Evolutionary conservation across 129 eudicot genomes (phyloP).

Genomic region (Lonicera japonica): DNA sequence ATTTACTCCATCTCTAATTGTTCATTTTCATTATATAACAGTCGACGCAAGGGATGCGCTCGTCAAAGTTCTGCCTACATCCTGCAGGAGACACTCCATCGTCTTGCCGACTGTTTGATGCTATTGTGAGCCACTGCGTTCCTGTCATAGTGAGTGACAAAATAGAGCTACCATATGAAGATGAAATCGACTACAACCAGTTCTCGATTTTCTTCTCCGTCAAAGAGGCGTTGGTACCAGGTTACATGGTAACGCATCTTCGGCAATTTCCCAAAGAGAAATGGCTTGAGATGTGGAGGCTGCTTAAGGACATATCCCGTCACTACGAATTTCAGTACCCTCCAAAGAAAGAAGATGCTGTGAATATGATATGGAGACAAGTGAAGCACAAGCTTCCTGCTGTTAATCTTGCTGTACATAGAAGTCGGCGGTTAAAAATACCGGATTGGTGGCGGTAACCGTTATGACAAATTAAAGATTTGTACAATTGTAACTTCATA

Average conservation of each 20-base stretch:
- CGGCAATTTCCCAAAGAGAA: conserved; percentile 55
- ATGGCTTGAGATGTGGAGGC: conserved; percentile 78
- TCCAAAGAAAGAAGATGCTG: conserved; percentile 81
- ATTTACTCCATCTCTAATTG: conserved; percentile 3
- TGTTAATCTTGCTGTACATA: conserved; percentile 69
- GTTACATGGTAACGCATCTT: conserved; percentile 66
- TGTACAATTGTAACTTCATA: conserved; percentile 19
- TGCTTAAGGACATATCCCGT: conserved; percentile 54
- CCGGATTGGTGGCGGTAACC: conserved; percentile 85
- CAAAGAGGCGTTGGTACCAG: conserved; percentile 59
- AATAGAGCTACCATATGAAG: conserved; percentile 88
- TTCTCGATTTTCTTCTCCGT: conserved; percentile 72
- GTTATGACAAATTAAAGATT: not conserved
- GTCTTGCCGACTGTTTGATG: conserved; percentile 95
- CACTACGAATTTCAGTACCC: conserved; percentile 91
- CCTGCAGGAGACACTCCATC: conserved; percentile 99
- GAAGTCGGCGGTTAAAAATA: conserved; percentile 82
- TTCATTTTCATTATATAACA: conserved; percentile 21
- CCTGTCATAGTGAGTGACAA: conserved; percentile 91
- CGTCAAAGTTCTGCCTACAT: conserved; percentile 86
- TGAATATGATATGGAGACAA: conserved; percentile 95
- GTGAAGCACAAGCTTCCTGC: conserved; percentile 70
- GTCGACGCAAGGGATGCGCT: conserved; percentile 85
- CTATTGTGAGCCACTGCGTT: conserved; percentile 90
- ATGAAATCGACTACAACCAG: conserved; percentile 71